Conservation (phyloP, 331 rosid genomes). For the Stylosanthes scabra region DNA sequence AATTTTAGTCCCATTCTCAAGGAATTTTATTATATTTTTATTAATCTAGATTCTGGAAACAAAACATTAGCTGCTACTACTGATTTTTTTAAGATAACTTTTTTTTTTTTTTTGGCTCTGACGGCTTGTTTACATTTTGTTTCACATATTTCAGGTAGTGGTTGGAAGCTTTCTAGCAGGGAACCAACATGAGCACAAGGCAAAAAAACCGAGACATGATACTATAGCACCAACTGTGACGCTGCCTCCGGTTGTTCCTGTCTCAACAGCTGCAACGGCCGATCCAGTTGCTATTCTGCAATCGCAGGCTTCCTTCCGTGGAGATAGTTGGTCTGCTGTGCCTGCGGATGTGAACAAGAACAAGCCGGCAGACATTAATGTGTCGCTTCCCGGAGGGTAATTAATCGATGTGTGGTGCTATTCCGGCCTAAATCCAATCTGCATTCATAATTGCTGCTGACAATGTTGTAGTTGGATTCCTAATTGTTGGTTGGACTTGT, state of each 20-base stretch:
- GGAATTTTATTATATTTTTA: no score
- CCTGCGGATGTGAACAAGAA: conserved; percentile 57
- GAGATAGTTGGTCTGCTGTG: conserved; percentile 73
- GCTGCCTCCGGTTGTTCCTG: conserved; percentile 67
- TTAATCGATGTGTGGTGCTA: not conserved
- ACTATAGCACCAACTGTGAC: conserved; percentile 48
- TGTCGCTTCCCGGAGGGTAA: conserved; percentile 68
- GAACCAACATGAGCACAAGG: conserved; percentile 92
- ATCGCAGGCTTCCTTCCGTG: conserved; percentile 62
- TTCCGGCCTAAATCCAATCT: conserved; percentile 19
- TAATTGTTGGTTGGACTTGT: conserved; percentile 38
- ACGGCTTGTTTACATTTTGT: conserved; percentile 18
- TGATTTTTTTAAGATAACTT: conserved; percentile 13
- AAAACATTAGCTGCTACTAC: not conserved
- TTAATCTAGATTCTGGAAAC: conserved; percentile 4
- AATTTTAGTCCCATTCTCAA: not conserved
- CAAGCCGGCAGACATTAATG: conserved; percentile 79
- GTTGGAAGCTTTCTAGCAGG: conserved; percentile 97
- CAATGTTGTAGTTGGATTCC: conserved; percentile 49
- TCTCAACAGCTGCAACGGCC: conserved; percentile 64
- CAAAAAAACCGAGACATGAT: conserved; percentile 80
- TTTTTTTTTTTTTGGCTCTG: conserved; percentile 3
- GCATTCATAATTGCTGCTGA: conserved; percentile 48
- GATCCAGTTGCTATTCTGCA: conserved; percentile 63
- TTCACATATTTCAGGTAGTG: conserved; percentile 66